Base-by-base conservation (phyloP, 768 basidiomycete genomes). In the Leccinum barrowsii region DNA sequence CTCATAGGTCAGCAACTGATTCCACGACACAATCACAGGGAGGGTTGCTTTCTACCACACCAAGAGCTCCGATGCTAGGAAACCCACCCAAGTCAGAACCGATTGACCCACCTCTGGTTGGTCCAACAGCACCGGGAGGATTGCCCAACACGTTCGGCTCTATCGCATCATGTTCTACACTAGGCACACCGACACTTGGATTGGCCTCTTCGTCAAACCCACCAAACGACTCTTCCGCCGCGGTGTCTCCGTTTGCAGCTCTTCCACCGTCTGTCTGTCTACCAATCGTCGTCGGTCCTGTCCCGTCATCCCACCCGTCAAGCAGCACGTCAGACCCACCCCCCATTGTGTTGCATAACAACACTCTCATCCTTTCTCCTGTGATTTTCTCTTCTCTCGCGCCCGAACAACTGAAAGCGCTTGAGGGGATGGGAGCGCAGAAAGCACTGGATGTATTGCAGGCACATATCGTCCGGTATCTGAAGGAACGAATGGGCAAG, bases 261-360 rank as follows among this genome's bases (percentile, higher is more conserved):
- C 67, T 77, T 6, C 66, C 71, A 1, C 65, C 73, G 21, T 69
- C 72, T 55, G 87, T 91, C 32, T 82, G 84, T 50, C 81, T 92
- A 50, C 91, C 92, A 8, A 92, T 94, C 59, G 72, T 90, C 37
- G 77, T 94, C 46, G 87, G 85, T 7, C 85, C 89, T 42, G 82
- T 88, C 66, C 92, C 83, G 26, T 76, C 81, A 5, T 81, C 84
- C 19, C 85, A 86, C 61, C 79, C 86, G 13, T 60, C 81, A 70
- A 58, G 73, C 4, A 58, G 67, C 15, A 57, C 73, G n/a, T 77
- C 82, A 57, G 80, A 84, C 54, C 79, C 69, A 59, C 56, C 72
- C 22, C 85, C 85, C 32, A 92, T 97, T 77, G 84, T 92, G 22
- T 75, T 95, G 12, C 92, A 95, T 61, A 87, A 93, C 63, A 87